Evolutionary conservation across 192 early-diverging fungal genomes (phyloP).

Genomic region (Pecoramyces ruminantium): DNA sequence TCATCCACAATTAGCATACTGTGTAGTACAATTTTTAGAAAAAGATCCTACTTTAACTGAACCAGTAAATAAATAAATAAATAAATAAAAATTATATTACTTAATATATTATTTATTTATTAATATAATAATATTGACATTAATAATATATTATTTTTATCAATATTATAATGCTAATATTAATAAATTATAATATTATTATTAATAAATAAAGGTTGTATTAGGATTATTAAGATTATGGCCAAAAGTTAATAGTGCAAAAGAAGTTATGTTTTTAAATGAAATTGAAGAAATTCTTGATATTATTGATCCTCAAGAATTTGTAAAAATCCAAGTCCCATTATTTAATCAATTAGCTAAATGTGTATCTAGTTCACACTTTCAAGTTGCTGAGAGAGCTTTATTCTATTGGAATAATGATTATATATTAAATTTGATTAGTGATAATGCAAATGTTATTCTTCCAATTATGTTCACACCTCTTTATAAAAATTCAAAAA

Average conservation of each 20-base stretch:
- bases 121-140: no score
- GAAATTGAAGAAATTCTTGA: constrained; percentile 96
- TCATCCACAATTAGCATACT: constrained; percentile 93
- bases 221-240: constrained; percentile 80
- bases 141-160: no score
- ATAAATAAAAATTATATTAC: background rate
- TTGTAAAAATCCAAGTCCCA: constrained; percentile 72
- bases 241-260: constrained; percentile 98
- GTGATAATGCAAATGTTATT: constrained; percentile 78
- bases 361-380: constrained; percentile 90
- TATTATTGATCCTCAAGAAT: constrained; percentile 82
- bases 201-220: constrained; percentile 42
- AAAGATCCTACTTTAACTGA: constrained; percentile 87
- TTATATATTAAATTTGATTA: constrained; percentile 89
- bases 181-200: no score
- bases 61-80: constrained; percentile 36
- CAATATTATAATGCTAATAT: no score
- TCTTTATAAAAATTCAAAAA: constrained; percentile 83
- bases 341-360: constrained; percentile 81
- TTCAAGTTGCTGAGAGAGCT: constrained; percentile 92
- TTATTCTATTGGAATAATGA: constrained; percentile 98
- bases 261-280: constrained; percentile 98
- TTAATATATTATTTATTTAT: no score
- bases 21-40: constrained; percentile 96
- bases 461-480: constrained; percentile 92